Evolutionary conservation across 169 alveolate genomes (phyloP), one percentile per base, ranked within the genome.

Genomic region (Plasmodium coatneyi): DNA sequence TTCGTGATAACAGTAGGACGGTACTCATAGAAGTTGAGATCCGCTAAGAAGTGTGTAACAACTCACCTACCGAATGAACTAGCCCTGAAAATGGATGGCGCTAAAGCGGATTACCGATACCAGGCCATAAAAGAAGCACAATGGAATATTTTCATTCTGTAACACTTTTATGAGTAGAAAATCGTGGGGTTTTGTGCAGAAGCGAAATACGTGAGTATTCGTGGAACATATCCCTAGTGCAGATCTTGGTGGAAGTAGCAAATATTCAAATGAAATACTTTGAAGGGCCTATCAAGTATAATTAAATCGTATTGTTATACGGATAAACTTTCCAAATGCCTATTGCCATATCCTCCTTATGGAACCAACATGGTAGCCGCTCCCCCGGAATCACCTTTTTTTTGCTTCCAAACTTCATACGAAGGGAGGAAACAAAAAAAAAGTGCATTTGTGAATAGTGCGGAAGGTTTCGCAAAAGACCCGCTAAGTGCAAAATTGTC

Each of bases 221-320:
- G 96, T 96, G 96, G 97, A 97, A 96, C 98, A 92, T 97, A 96
- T 70, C 93, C 96, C 97, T 96, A 98, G 99, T 97, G 99, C 98
- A 97, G 99, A 96, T 97, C 98, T 96, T 98, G 99, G 98, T 97
- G 98, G 98, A 95, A 96, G 98, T 98, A 98, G 98, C 98, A 97
- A 97, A 72, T 97, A 97, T 97, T 97, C 34, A 97, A 96, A 95
- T 96, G 98, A 74, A 74, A 97, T 97, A 97, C 95, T 98, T 96
- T 97, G 97, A 98, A 97, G 97, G 98, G 87, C 54, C 87, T 80
- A 66, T 66, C 6, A 66, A 49, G 60, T 49, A 16, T 49, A 49
- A 49, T 3, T 3, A 0, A 16, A 49, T 49, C 22, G 60, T 49
- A 14, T 16, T 49, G 25, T 49, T 49, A 49, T 49, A 49, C 60